Evolutionary conservation across 2,329 filamentous ascomycete genomes (phyloP), one percentile per base, ranked within the genome.

Genomic region (Trichoderma lentiforme): DNA sequence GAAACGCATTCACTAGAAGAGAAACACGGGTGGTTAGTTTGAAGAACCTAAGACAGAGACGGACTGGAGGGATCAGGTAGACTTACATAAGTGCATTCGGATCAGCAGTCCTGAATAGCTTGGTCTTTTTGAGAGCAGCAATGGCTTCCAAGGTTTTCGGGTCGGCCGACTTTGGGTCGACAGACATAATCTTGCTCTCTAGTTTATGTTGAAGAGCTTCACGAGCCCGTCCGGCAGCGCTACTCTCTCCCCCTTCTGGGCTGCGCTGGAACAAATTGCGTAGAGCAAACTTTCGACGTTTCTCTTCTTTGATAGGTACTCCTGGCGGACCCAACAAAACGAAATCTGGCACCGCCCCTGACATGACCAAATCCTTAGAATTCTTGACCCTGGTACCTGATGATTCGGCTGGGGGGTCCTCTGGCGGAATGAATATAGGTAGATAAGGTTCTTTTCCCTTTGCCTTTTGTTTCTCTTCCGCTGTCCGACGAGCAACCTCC

Each of bases 1-100:
- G 89, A 89, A 51, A 88, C 86, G 75, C 91, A 93, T 81, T 91
- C 87, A 3, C 89, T 91, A 68, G 3, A 26, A 11, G 34, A 24
- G 6, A 12, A 61, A 26, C 26, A 26, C 1, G 3, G 2, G 1
- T 7, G 28, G n/a, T 61, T 24, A 69, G 36, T 9, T 12, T 2
- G 9, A 21, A 51, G n/a, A 21, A 12, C 11, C 56, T 11, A 11
- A 9, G 2, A 21, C 57, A 11, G 43, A 69, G 75, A 73, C 78
- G 15, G 3, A 63, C 79, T 18, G 6, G 4, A 63, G 14, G 5
- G 18, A 73, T 72, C 18, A 14, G 30, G 5, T 15, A 15, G 63
- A 76, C 80, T 74, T 75, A 82, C 80, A 81, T 74, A 18, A 78
- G 70, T 62, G 76, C 65, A 18, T 74, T 70, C 9, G 61, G 61